phyloP scores from a whole-genome alignment of 768 basidiomycete species.

The Coprinopsis cinerea region DNA sequence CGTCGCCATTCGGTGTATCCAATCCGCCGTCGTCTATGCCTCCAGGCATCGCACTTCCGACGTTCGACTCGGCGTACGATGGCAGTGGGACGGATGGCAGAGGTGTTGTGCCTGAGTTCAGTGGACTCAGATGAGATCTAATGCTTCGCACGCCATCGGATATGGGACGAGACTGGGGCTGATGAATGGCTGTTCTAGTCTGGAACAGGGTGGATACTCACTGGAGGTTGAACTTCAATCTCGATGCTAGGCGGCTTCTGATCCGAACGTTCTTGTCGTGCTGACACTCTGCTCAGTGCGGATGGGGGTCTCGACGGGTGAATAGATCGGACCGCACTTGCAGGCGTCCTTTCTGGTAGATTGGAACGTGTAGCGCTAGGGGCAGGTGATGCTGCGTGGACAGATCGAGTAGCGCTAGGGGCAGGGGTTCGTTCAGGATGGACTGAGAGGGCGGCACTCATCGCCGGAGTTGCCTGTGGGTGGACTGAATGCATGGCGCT shows the following conservation, averaged over 20 bases:
- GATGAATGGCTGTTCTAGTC: not conserved
- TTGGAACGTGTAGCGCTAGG: not conserved
- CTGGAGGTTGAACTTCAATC: constrained; percentile 33
- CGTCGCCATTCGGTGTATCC: constrained; percentile 1
- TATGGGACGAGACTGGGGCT: constrained; percentile 17
- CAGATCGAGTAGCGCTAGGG: too few relatives aligned
- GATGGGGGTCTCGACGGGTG: not conserved
- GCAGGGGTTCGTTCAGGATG: too few relatives aligned
- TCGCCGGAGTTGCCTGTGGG: too few relatives aligned
- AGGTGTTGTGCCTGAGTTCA: not conserved
- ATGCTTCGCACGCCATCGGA: constrained; percentile 17
- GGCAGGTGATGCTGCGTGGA: too few relatives aligned
- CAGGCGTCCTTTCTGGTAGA: not conserved
- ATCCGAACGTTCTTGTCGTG: too few relatives aligned
- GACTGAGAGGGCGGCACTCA: too few relatives aligned
- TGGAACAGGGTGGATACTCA: constrained; percentile 15
- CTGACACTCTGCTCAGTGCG: not conserved
- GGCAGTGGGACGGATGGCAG: constrained; percentile 7
- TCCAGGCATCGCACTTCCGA: constrained; percentile 1
- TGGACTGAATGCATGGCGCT: too few relatives aligned
- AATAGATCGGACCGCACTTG: not conserved
- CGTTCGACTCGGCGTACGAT: not conserved
- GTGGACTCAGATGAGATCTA: constrained; percentile 6
- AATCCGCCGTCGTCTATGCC: not conserved
- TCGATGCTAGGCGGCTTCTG: too few relatives aligned